A percentile compares a stretch with the other conserved stretches of the same genome.
Evolutionary conservation across 306 rosid species (phyloP).

Genomic region (Nissolia schottii): DNA sequence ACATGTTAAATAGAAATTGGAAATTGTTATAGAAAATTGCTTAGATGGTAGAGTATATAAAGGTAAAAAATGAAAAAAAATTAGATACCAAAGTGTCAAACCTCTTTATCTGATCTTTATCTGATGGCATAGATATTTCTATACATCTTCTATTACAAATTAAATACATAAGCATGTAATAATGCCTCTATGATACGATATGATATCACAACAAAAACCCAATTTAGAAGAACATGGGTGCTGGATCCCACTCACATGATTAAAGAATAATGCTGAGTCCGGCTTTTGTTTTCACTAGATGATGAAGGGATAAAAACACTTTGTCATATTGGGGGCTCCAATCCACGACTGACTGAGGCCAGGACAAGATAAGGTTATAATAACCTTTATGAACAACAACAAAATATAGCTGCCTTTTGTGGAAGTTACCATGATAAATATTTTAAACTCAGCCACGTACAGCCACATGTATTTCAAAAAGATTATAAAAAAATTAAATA

Average conservation of each 20-base stretch:
- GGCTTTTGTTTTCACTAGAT: neutral
- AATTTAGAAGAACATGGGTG: neutral
- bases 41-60: no score
- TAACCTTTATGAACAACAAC: neutral
- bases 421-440: neutral
- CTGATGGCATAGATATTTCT: no score
- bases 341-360: neutral
- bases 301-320: neutral
- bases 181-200: neutral
- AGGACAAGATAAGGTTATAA: neutral
- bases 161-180: neutral
- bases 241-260: neutral
- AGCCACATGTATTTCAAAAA: no score
- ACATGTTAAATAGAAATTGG: no score
- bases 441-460: neutral
- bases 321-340: neutral
- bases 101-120: no score
- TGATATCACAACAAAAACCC: neutral
- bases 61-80: no score
- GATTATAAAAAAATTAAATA: no score
- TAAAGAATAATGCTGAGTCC: neutral
- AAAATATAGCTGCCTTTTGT: neutral
- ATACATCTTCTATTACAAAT: neutral
- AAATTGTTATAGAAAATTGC: no score
- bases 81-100: no score